Evolutionary conservation across 257 asterid genomes (phyloP).

Genomic region (Nicotiana sylvestris): DNA sequence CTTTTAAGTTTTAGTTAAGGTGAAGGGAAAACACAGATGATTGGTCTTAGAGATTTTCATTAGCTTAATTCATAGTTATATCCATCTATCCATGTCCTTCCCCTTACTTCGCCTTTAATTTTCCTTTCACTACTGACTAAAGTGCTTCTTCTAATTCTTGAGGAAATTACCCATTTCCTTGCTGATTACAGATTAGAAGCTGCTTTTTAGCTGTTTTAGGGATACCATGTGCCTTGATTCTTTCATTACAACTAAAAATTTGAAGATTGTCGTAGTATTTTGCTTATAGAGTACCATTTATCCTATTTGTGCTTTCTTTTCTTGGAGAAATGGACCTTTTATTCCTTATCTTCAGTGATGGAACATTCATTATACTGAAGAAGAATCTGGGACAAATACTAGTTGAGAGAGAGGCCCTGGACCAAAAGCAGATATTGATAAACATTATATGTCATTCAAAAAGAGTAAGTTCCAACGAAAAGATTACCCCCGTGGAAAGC

Average conservation of each 20-base stretch:
- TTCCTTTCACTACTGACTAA: not conserved
- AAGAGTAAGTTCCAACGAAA: constrained; percentile 1
- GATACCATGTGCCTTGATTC: not conserved
- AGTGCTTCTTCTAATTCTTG: not conserved
- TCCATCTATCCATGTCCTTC: not conserved
- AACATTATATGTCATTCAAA: not conserved
- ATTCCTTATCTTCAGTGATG: not conserved
- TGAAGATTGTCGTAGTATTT: not conserved
- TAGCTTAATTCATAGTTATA: not conserved
- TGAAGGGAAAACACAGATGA: not conserved
- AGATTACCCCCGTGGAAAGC: constrained; percentile 10
- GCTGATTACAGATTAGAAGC: not conserved
- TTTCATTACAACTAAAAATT: not conserved
- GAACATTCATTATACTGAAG: not conserved
- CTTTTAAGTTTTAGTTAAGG: not conserved
- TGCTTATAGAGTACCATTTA: not conserved
- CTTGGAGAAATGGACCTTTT: not conserved
- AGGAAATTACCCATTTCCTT: not conserved
- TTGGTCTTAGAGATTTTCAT: not conserved
- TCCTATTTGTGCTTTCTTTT: not conserved
- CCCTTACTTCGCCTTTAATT: not conserved
- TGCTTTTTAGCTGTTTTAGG: not conserved
- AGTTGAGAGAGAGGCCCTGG: not conserved
- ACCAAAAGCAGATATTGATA: constrained; percentile 1
- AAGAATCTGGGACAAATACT: not conserved